These are phyloP conservation scores for Lachnellula subtilissima DNA, from an alignment of 2,329 filamentous ascomycete species.

Conservation along the genomic window DNA sequence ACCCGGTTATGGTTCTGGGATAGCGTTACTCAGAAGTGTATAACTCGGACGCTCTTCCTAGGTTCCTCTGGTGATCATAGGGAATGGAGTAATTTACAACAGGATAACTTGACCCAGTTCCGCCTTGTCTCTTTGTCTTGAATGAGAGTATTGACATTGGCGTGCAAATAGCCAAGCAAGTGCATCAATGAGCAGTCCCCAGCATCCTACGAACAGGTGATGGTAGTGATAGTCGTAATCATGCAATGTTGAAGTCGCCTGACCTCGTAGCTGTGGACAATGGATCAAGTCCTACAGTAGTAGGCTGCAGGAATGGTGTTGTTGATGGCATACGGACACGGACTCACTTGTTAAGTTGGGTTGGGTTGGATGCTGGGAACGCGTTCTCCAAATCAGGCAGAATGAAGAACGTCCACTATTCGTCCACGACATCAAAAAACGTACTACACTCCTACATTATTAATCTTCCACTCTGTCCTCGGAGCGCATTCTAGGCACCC, in stretches of 20 bases:
- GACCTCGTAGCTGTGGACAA: too few relatives aligned
- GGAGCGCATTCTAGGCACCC: not conserved
- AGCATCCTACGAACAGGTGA: too few relatives aligned
- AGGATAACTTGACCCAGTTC: not conserved
- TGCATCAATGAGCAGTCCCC: too few relatives aligned
- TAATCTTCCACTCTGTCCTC: slow-evolving; percentile 8
- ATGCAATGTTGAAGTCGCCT: not conserved
- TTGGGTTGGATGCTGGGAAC: not conserved
- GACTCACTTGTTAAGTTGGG: too few relatives aligned
- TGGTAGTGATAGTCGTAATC: not conserved
- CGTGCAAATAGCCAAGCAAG: too few relatives aligned
- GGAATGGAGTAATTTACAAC: not conserved
- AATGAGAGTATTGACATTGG: too few relatives aligned
- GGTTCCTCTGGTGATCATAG: not conserved
- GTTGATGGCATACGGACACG: too few relatives aligned
- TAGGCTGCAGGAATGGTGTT: too few relatives aligned
- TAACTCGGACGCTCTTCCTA: slow-evolving; percentile 15
- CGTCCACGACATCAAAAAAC: not conserved
- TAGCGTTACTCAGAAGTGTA: slow-evolving; percentile 18
- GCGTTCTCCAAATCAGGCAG: slow-evolving; percentile 9
- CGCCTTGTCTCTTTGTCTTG: too few relatives aligned
- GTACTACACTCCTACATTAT: not conserved
- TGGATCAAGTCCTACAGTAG: too few relatives aligned
- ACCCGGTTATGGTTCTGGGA: not conserved
- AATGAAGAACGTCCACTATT: slow-evolving; percentile 5